Base-by-base conservation (phyloP, 441 rosid species). In the Theobroma grandiflorum region DNA sequence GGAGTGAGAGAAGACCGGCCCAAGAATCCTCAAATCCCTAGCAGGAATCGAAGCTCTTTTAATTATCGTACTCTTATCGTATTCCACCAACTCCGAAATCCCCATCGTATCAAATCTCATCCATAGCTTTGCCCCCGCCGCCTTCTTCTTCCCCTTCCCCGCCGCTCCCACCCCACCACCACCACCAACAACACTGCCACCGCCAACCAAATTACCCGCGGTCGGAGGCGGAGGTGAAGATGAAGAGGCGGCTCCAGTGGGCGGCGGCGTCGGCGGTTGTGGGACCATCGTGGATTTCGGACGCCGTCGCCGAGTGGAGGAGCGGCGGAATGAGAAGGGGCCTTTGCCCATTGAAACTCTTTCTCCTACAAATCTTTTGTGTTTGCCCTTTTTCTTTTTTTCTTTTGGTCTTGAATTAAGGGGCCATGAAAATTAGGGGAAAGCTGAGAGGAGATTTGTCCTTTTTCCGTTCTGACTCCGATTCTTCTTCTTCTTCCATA, bases 11-110 rank as follows among this genome's bases (percentile, higher is more conserved):
- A 95, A 95, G 67, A 95, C 88, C 63, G 99, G 98, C 58, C 98
- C 97, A 35, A 96, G 97, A 62, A 96, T 92, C 83, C 98, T 89
- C 91, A 96, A 87, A 88, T 95, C 99, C 89, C 99, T 88, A 75
- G 98, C 88, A 6, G 99, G 98, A 81, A 96, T 90, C 0, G 95
- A 86, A 26, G 89, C 93, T 14, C 96, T 90, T 80, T 88, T 90
- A 43, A 95, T 92, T 73, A 96, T 96, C 8, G 90, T 82, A 73
- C 90, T 90, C 88, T 96, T 96, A 64, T 95, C 99, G 73, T 95
- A 95, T 77, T 95, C 99, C 76, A 92, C 90, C 49, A 91, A 66
- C 85, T 96, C 98, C 88, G 93, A 91, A n/a, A 84, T 88, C 66
- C 98, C 99, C 22, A 85, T 85, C 42, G 91, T 80, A 79, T 96